A percentile compares a stretch with the other conserved stretches of the same genome.
Evolutionary conservation across 306 rosid genomes (phyloP).

Genomic region (Trifolium repens): DNA sequence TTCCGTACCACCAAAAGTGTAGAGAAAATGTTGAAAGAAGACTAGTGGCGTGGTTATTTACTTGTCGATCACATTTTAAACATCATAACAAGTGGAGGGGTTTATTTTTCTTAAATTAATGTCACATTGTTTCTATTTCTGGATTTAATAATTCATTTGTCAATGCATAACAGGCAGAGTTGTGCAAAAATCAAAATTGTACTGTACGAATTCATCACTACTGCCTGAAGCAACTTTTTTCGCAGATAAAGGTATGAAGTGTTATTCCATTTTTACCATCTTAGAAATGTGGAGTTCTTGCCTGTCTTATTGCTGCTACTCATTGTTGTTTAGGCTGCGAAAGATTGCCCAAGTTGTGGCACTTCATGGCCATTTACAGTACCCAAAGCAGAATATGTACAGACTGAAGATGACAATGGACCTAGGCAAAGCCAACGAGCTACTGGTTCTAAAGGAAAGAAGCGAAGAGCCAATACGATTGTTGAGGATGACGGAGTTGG

Average conservation of each 20-base stretch:
- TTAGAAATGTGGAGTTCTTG: slow-evolving; percentile 14
- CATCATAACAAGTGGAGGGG: slow-evolving; percentile 10
- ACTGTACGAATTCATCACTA: slow-evolving; percentile 71
- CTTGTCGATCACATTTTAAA: not conserved
- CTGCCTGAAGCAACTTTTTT: slow-evolving; percentile 73
- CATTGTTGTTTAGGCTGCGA: slow-evolving; percentile 52
- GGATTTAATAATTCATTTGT: slow-evolving; percentile 40
- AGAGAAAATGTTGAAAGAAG: not conserved
- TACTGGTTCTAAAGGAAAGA: slow-evolving; percentile 48
- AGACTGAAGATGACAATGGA: slow-evolving; percentile 44
- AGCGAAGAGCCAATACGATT: slow-evolving; percentile 34
- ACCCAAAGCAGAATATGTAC: slow-evolving; percentile 55
- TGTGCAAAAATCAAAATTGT: slow-evolving; percentile 77
- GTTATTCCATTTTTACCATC: slow-evolving; percentile 27
- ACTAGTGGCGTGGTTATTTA: slow-evolving; percentile 21
- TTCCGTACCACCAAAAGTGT: slow-evolving; percentile 14
- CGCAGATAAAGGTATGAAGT: slow-evolving; percentile 58
- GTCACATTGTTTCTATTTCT: slow-evolving; percentile 20
- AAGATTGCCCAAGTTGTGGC: slow-evolving; percentile 75
- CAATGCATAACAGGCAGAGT: slow-evolving; percentile 61
- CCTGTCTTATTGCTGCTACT: slow-evolving; percentile 21
- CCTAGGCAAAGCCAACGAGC: slow-evolving; percentile 50
- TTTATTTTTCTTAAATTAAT: slow-evolving; percentile 14
- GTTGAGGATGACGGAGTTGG: slow-evolving; percentile 50
- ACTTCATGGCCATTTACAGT: slow-evolving; percentile 56